Evolutionary conservation across 768 basidiomycete genomes (phyloP), one percentile per base, ranked within the genome.

Genomic region (Tulasnella sp.): DNA sequence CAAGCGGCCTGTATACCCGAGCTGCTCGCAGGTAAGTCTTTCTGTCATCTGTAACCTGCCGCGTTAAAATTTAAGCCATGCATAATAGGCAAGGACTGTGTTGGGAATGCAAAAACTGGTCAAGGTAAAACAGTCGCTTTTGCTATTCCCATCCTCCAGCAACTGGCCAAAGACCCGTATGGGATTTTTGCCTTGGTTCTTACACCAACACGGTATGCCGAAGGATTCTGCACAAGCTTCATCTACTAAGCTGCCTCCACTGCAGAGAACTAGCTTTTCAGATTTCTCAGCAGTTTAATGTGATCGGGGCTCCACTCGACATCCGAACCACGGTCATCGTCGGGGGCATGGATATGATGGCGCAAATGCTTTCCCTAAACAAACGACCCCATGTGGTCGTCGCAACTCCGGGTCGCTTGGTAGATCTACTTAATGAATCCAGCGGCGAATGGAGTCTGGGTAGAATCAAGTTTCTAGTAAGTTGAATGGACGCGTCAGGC

Each of bases 41-140:
- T 6, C 49, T 34, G 31, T 29, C 64, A 11, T 12, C 1, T 36
- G 49, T 12, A 8, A 9, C 2, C 31, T 45, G 31, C 64, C 39
- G 71, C 2, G 2, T 11, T 64, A 31, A 73, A 78, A 39, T 25
- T 42, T 6, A 3, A 54, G 31, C 29, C 25, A 36, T 42, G 34
- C 9, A 76, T 67, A 49, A 36, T 54, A 94, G 97, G 97, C 49
- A 88, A 91, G 81, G 97, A 99, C 83, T 98, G 96, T 82, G 94
- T 99, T 77, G 97, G 97, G 12, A 96, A 97, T 79, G 96, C 97
- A 0, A 96, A 98, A 84, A 99, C 97, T 0, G 97, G 97, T 72
- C 96, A 94, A 1, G 97, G 97, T 80, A 99, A 99, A 85, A 99
- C 97, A 0, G 90, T 99, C 77, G 96, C 97, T 0, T 99, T 99